phyloP scores from a whole-genome alignment of 176 grass and related monocot genomes.

The Rhynchospora tenuis region DNA sequence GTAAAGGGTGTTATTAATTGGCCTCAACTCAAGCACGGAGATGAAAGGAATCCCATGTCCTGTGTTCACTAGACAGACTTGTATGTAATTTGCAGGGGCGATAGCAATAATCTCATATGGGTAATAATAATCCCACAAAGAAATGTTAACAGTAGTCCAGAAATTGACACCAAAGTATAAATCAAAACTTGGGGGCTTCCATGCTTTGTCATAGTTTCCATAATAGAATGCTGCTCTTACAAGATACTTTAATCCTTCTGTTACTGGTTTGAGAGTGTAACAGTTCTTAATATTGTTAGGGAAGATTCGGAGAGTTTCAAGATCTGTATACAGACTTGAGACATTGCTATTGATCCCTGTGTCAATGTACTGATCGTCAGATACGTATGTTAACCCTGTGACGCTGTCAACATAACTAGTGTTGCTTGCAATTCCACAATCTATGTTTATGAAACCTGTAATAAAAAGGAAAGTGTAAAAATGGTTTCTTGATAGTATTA shows the following conservation, averaged over 20 bases:
- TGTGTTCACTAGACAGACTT: constrained; percentile 37
- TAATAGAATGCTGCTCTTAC: constrained; percentile 33
- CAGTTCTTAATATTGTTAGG: constrained; percentile 21
- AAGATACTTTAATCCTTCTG: background rate
- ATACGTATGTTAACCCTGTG: constrained; percentile 43
- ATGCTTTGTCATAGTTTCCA: constrained; percentile 25
- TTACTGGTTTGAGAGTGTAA: constrained; percentile 18
- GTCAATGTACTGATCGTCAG: constrained; percentile 40
- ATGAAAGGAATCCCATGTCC: constrained; percentile 40
- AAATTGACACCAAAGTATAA: constrained; percentile 31
- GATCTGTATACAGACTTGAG: background rate
- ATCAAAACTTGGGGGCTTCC: background rate
- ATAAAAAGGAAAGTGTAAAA: background rate
- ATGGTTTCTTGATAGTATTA: background rate
- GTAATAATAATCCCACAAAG: background rate
- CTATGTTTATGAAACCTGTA: constrained; percentile 72
- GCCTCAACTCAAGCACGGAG: constrained; percentile 22
- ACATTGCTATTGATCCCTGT: constrained; percentile 43
- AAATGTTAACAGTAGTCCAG: background rate
- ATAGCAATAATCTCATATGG: background rate
- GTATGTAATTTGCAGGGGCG: background rate
- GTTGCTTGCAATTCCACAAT: constrained; percentile 40
- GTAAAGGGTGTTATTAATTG: background rate
- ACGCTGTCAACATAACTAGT: constrained; percentile 25
- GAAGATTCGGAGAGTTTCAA: constrained; percentile 32